phyloP scores from a whole-genome alignment of 1,284 basidiomycete genomes.

The Leccinum insolens region DNA sequence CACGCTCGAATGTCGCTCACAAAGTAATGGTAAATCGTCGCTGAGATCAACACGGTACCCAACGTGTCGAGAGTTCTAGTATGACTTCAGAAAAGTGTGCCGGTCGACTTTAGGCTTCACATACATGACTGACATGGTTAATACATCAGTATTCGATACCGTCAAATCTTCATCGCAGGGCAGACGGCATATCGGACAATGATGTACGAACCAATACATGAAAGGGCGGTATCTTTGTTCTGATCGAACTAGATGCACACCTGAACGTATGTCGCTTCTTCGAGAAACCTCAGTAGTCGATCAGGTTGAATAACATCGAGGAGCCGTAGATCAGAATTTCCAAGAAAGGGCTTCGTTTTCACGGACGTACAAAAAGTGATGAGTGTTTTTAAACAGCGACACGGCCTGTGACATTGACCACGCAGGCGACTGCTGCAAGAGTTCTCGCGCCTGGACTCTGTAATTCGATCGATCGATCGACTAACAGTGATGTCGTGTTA shows the following conservation, averaged over 20 bases:
- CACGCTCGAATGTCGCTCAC: not conserved
- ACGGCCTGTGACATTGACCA: not conserved
- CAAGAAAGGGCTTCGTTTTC: not conserved
- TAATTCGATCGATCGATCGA: not conserved
- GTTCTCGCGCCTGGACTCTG: not conserved
- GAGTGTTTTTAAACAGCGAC: not conserved
- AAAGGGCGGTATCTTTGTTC: not conserved
- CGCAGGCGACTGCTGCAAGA: conserved; percentile 6
- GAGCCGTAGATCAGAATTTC: not conserved
- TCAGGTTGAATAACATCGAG: not conserved
- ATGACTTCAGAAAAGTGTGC: not conserved
- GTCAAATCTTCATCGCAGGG: not conserved
- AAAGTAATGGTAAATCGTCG: conserved; percentile 11
- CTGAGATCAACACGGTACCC: conserved; percentile 2
- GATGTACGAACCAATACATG: conserved; percentile 6
- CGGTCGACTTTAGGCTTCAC: not conserved
- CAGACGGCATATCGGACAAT: not conserved
- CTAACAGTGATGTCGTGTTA: not conserved
- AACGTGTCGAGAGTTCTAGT: conserved; percentile 6
- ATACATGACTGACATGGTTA: conserved; percentile 6
- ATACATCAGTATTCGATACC: not conserved
- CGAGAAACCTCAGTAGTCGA: conserved; percentile 12
- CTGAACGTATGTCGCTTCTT: conserved; percentile 3
- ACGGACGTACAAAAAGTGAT: not conserved
- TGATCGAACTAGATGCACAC: conserved; percentile 9